Evolutionary conservation across 2,329 filamentous ascomycete species (phyloP), one percentile per base, ranked within the genome.

Genomic region (Penicillium oxalicum): DNA sequence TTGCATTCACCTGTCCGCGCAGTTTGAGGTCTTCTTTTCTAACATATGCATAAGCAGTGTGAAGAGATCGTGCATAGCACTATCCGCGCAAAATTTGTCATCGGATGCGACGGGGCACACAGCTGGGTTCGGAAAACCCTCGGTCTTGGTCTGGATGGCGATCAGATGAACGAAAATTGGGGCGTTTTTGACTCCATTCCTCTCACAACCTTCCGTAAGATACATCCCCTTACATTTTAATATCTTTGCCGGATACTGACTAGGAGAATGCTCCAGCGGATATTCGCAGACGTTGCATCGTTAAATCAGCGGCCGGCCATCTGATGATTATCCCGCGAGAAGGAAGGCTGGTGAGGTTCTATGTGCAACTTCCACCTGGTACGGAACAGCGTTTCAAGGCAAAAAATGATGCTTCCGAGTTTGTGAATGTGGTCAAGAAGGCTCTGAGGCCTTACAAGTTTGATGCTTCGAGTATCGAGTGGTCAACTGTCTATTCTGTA

Each of bases 21-120:
- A 18, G 18, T 18, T 2, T 18, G 18, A 18, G 2, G 18, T 18
- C 18, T 18, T 18, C 18, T 18, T 2, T 18, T 75, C 4, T 78
- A 82, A 43, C 81, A 83, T 55, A 81, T 77, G 0, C 73, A 78
- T 2, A 40, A 6, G 35, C 34, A 8, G 47, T 52, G 5, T 18
- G 18, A 18, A 18, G 18, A 18, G 2, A 18, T 2, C 18, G 18
- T 18, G 18, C 18, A 18, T 18, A 18, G 18, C 18, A 36, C 27
- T 2, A 35, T 60, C 13, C 47, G 53, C 24, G 54, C 59, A n/a
- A 57, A 57, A n/a, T 61, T 54, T 33, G 8, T 59, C 3, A 39
- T 63, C 8, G 60, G 55, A 0, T 57, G 56, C 12, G 61, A 63
- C 26, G 61, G 60, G 2, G 61, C 58, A 6, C 55, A 58, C 28